phyloP scores from a whole-genome alignment of 495 filamentous ascomycete genomes.

The Penicillium antarcticum region DNA sequence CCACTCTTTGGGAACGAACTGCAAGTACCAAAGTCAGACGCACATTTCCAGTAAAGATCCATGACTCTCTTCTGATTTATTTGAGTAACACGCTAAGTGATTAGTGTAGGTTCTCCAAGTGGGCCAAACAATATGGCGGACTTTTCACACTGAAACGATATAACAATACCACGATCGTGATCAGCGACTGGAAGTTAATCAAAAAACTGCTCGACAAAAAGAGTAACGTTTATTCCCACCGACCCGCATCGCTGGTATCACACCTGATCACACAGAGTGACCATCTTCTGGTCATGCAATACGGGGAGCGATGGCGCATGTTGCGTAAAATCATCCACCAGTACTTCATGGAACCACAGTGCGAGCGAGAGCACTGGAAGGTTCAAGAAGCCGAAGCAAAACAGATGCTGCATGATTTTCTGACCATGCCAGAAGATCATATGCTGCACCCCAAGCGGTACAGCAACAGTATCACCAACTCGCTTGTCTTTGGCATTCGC shows the following conservation, averaged over 20 bases:
- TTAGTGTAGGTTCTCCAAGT: constrained; percentile 30
- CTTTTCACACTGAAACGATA: constrained; percentile 41
- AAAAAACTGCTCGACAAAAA: constrained; percentile 41
- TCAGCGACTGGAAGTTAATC: constrained; percentile 28
- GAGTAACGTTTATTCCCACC: constrained; percentile 31
- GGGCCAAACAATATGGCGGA: constrained; percentile 41
- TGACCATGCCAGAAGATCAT: constrained; percentile 28
- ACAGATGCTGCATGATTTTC: constrained; percentile 32
- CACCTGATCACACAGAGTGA: neutral
- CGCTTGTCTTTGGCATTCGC: constrained; percentile 34
- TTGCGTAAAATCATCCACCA: constrained; percentile 30
- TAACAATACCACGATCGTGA: constrained; percentile 29
- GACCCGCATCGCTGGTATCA: constrained; percentile 21
- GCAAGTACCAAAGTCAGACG: no score
- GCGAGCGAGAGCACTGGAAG: constrained; percentile 15
- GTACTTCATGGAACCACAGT: constrained; percentile 30
- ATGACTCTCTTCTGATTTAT: no score
- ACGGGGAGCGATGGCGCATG: constrained; percentile 17
- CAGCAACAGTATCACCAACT: constrained; percentile 37
- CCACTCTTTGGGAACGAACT: no score
- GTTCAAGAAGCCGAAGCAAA: constrained; percentile 18
- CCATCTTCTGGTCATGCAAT: constrained; percentile 27
- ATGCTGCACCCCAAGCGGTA: constrained; percentile 47
- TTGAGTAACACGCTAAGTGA: no score
- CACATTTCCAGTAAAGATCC: no score